Evolutionary conservation across 192 early-diverging fungal species (phyloP), one percentile per base, ranked within the genome.

Genomic region (Backusella sp.): DNA sequence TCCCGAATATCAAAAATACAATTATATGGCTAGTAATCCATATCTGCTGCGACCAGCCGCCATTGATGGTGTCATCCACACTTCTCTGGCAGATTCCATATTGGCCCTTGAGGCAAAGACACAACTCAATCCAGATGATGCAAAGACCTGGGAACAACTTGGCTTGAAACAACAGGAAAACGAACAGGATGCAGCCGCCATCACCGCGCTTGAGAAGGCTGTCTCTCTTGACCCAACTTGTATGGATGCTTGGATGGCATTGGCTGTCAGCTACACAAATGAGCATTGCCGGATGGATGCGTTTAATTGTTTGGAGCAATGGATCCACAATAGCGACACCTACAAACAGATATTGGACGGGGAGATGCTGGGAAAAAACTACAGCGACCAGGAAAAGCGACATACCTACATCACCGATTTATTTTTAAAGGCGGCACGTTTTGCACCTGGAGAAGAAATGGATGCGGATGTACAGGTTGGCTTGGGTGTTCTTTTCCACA

Each of bases 121-220:
- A 30, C 92, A 96, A 78, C 83, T 91, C 56, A 88, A 94, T 49
- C 90, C 95, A 0, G 76, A 86, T 41, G 91, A 99, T 81, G 93
- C 95, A 0, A 80, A 81, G 0, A 86, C 92, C 66, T 99, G 98
- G 98, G 84, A 92, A 73, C 80, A 90, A 76, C 87, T 99, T 8
- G 98, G 98, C 42, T 83, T 94, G 37, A 85, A 87, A 67, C 98
- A 99, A 79, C 96, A 98, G 74, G 98, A 99, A 78, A 99, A 98
- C 82, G 98, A 99, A 79, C 93, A 95, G 56, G 98, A 99, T 75
- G 84, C 86, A 2, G 88, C 90, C 21, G 97, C 98, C 0, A 97
- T 99, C 75, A 92, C 94, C 0, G 95, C 98, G 0, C 83, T 99
- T 39, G 85, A 90, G 23, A 93, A 92, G 68, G 94, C 95, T 11